Conservation (phyloP, 2,329 filamentous ascomycete species). For the Lachnellula occidentalis region DNA sequence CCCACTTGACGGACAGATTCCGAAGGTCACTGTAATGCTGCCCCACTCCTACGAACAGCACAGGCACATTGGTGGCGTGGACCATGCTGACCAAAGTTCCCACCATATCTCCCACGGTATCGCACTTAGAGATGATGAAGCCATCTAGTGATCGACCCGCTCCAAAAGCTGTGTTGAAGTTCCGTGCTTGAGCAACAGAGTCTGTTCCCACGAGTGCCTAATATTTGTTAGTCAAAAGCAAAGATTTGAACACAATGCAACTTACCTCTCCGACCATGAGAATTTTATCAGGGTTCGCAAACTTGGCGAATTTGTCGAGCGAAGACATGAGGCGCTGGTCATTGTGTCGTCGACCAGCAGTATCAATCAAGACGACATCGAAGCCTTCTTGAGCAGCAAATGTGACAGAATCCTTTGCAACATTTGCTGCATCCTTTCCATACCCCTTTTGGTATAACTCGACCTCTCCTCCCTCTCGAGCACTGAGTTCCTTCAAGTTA, state of each 20-base stretch:
- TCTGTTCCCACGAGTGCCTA: slow-evolving; percentile 89
- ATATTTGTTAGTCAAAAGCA: slow-evolving; percentile 8
- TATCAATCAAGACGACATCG: slow-evolving; percentile 96
- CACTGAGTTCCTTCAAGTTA: slow-evolving; percentile 83
- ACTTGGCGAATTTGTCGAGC: slow-evolving; percentile 94
- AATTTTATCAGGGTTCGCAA: slow-evolving; percentile 95
- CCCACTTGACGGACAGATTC: slow-evolving; percentile 66
- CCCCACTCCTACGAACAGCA: slow-evolving; percentile 80
- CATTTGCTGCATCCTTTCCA: slow-evolving; percentile 92
- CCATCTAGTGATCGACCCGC: slow-evolving; percentile 76
- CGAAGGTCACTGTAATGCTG: slow-evolving; percentile 65
- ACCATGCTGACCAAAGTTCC: slow-evolving; percentile 91
- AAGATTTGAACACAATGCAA: neutral
- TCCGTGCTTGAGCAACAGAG: slow-evolving; percentile 88
- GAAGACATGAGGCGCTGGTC: slow-evolving; percentile 94
- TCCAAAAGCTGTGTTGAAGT: slow-evolving; percentile 93
- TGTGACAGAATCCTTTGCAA: slow-evolving; percentile 88
- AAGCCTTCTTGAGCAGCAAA: slow-evolving; percentile 70
- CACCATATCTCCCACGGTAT: slow-evolving; percentile 96
- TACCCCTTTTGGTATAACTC: slow-evolving; percentile 97
- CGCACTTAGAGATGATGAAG: slow-evolving; percentile 97
- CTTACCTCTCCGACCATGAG: slow-evolving; percentile 75
- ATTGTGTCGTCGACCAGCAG: slow-evolving; percentile 89
- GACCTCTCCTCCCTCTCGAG: slow-evolving; percentile 76
- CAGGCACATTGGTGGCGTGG: slow-evolving; percentile 92